Evolutionary conservation across 768 basidiomycete species (phyloP), one percentile per base, ranked within the genome.

Genomic region (Lentinula edodes): DNA sequence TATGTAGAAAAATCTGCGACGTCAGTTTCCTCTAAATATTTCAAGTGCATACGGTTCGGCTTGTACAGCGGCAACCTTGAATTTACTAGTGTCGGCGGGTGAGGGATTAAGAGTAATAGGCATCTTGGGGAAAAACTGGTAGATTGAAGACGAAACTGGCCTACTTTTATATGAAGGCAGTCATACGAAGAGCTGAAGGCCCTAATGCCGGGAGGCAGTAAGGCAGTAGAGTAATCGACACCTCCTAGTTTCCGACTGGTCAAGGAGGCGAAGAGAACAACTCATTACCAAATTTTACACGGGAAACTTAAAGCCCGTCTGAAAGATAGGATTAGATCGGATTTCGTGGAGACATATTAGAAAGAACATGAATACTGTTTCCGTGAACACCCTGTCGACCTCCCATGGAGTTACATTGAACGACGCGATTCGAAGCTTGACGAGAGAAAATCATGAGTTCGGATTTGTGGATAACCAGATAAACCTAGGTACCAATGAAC

Each of bases 41-140:
- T 15, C 41, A 41, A 34, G 28, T 38, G 62, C 68, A 28, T 51
- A 71, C 70, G 70, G 70, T 52, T 71, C 70, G 35, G 70, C 70
- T 61, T 69, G 68, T 8, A 71, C 68, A 39, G 70, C 70, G 20
- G 70, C 70, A n/a, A 71, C 70, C 53, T 69, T 71, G 67, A 71
- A 71, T 18, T 65, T 60, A 3, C 32, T 61, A 18, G 66, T 52
- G 64, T 68, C 67, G 34, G 68, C 67, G 42, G 68, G 65, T 18
- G 70, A 69, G 42, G 70, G 70, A 41, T 18, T 62, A 61, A 71
- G 67, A 6, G 60, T 50, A 59, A 65, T 20, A 56, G 70, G 32
- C 63, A 70, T 69, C 18, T 56, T 69, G 51, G 15, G 12, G 16
- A 23, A 23, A 28, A 34, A 12, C 9, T 48, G 46, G 18, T 23